phyloP scores from a whole-genome alignment of 106 monocot species.

The Apostasia shenzhenica region DNA sequence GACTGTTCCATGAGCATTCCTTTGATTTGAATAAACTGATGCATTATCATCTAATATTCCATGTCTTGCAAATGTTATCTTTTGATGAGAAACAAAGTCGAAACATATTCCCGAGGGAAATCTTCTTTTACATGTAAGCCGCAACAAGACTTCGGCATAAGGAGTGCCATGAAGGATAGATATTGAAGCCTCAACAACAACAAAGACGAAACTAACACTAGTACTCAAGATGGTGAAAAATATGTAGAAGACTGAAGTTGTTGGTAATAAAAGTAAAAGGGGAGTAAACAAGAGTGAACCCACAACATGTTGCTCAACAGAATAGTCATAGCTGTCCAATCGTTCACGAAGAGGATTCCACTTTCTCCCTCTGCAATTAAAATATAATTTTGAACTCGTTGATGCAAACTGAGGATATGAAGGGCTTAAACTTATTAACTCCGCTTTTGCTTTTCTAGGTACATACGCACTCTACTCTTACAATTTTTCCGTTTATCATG shows the following conservation, averaged over 20 bases:
- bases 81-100: slow-evolving; percentile 12
- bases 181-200: slow-evolving; percentile 49
- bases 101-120: slow-evolving; percentile 93
- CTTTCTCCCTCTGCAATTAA: slow-evolving; percentile 69
- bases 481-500: too few species aligned
- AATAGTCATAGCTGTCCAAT: slow-evolving; percentile 81
- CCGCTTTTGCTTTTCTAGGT: not conserved
- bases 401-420: too few species aligned
- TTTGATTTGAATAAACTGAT: not conserved
- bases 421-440: too few species aligned
- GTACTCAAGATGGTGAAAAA: slow-evolving; percentile 73
- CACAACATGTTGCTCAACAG: slow-evolving; percentile 94
- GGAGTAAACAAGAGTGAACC: slow-evolving; percentile 91
- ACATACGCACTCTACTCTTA: too few species aligned
- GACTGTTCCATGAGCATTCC: not conserved
- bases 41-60: not conserved
- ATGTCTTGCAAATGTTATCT: slow-evolving; percentile 1
- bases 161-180: slow-evolving; percentile 67
- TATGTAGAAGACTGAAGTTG: slow-evolving; percentile 89
- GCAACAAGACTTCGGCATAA: slow-evolving; percentile 58
- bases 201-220: slow-evolving; percentile 21
- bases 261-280: slow-evolving; percentile 77
- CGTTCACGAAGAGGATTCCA: slow-evolving; percentile 93
- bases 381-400: not conserved
- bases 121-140: slow-evolving; percentile 45